These are phyloP conservation scores for Pythium vanterpoolii DNA, from an alignment of 352 stramenopile genomes.

Conservation along the genomic window DNA sequence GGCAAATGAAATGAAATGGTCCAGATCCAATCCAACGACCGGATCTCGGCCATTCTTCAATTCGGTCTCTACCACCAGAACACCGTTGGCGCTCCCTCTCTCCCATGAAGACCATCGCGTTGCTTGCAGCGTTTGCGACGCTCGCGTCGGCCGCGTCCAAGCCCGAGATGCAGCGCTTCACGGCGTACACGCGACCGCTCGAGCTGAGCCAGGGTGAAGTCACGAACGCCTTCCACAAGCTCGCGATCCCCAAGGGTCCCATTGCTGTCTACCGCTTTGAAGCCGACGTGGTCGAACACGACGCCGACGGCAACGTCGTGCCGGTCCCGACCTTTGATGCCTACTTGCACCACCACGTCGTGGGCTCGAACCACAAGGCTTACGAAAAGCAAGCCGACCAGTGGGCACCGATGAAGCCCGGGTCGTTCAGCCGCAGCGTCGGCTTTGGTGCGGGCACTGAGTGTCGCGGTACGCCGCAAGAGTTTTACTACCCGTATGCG, in stretches of 20 bases:
- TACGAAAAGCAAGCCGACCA: conserved; percentile 48
- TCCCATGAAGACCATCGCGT: conserved; percentile 10
- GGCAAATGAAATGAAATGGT: too few relatives aligned
- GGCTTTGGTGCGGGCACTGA: conserved; percentile 79
- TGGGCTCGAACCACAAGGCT: conserved; percentile 63
- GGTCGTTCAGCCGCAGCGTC: conserved; percentile 68
- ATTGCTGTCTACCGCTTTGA: conserved; percentile 83
- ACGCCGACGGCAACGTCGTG: conserved; percentile 46
- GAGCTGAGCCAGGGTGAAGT: conserved; percentile 65
- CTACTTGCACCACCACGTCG: conserved; percentile 83
- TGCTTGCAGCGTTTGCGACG: conserved; percentile 10
- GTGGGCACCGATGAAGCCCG: conserved; percentile 71
- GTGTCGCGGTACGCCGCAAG: conserved; percentile 70
- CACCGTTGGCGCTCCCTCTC: background rate
- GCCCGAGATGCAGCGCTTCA: conserved; percentile 55
- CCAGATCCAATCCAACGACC: background rate
- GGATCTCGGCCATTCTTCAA: conserved; percentile 9
- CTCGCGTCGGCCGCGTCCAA: conserved; percentile 3
- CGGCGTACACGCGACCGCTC: conserved; percentile 60
- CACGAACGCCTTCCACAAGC: conserved; percentile 70
- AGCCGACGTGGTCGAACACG: conserved; percentile 70
- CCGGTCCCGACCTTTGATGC: conserved; percentile 63
- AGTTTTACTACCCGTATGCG: conserved; percentile 77
- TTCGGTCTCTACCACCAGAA: conserved; percentile 17
- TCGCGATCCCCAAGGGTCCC: conserved; percentile 69